Percentiles rank a stretch among this genome's conserved stretches.
Conservation (phyloP, 495 filamentous ascomycete species). For the Podospora pseudopauciseta region DNA sequence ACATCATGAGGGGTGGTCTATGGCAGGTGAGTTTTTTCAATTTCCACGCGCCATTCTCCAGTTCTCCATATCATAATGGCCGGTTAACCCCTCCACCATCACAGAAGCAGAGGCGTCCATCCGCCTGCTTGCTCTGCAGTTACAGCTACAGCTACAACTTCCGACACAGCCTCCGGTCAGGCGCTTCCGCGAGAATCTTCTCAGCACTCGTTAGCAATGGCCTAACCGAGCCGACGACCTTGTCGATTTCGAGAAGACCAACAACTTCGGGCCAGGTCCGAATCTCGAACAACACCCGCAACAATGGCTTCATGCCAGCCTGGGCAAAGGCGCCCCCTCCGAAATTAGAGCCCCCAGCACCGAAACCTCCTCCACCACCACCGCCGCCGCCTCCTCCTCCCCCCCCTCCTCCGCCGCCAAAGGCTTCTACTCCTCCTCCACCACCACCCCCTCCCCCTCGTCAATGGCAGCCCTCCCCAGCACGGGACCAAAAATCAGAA, state of each 20-base stretch:
- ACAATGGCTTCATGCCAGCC: background rate
- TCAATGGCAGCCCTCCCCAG: background rate
- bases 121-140: conserved; percentile 30
- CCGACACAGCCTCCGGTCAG: conserved; percentile 12
- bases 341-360: background rate
- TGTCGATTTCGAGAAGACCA: background rate
- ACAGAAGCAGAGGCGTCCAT: conserved; percentile 27
- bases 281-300: background rate
- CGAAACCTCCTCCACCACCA: background rate
- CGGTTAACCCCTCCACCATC: background rate
- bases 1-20: conserved; percentile 35
- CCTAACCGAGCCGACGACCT: background rate
- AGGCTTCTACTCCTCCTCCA: too few species aligned
- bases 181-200: conserved; percentile 2
- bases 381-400: too few species aligned
- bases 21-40: conserved; percentile 28
- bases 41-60: background rate
- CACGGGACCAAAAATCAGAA: background rate
- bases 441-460: background rate
- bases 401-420: background rate
- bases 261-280: background rate
- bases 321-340: background rate
- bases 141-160: conserved; percentile 23
- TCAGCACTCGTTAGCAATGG: conserved; percentile 5
- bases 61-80: background rate